Conservation (phyloP, 1,139 yeast species). For the Yamadazyma membranifaciens region DNA sequence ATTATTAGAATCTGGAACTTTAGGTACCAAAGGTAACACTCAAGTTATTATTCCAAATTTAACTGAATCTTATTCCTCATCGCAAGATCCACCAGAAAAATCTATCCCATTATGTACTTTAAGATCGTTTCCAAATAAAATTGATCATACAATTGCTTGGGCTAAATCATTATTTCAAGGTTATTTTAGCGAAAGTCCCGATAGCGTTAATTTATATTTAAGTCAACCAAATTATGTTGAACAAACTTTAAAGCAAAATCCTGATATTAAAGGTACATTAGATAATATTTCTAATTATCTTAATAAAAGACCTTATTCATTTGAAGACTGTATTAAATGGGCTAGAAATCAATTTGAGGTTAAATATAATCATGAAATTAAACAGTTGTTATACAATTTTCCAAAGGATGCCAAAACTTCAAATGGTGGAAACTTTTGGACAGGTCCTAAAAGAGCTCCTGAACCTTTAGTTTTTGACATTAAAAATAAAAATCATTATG, state of each 20-base stretch:
- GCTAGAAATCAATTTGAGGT: constrained; percentile 86
- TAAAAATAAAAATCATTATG: constrained; percentile 71
- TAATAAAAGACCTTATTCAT: constrained; percentile 78
- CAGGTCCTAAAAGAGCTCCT: constrained; percentile 97
- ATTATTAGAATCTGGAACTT: constrained; percentile 90
- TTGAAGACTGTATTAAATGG: constrained; percentile 95
- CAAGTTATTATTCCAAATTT: constrained; percentile 92
- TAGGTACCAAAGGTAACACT: constrained; percentile 97
- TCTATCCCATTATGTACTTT: constrained; percentile 95
- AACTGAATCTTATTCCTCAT: constrained; percentile 93
- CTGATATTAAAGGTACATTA: constrained; percentile 85
- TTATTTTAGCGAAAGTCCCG: constrained; percentile 87
- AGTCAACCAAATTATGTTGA: constrained; percentile 93
- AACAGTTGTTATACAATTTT: constrained; percentile 88
- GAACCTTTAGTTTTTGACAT: constrained; percentile 75
- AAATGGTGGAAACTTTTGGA: constrained; percentile 93
- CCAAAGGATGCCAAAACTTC: constrained; percentile 92
- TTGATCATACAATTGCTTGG: constrained; percentile 99
- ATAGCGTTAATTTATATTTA: constrained; percentile 86
- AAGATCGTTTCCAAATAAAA: constrained; percentile 95
- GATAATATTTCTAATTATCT: constrained; percentile 74
- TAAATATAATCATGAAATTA: constrained; percentile 80
- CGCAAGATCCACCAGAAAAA: constrained; percentile 98
- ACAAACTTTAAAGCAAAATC: constrained; percentile 83
- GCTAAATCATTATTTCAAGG: constrained; percentile 94